Evolutionary conservation across 2,329 filamentous ascomycete genomes (phyloP).

Genomic region (Alternaria angustiovoidea): DNA sequence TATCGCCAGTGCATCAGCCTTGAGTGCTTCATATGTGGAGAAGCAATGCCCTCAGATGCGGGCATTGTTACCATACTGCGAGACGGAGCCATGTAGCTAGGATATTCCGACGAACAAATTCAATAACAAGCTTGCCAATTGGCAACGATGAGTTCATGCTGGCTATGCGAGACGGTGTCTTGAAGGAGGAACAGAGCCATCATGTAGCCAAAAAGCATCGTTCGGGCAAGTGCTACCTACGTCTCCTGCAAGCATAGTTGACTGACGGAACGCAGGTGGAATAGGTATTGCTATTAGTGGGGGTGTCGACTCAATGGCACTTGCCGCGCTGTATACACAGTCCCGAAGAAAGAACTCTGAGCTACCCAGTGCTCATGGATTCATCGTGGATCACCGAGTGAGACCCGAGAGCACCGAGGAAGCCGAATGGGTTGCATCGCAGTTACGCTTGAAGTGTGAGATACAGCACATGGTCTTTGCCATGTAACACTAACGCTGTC

Average conservation of each 20-base stretch:
- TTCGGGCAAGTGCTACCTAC: slow-evolving; percentile 23
- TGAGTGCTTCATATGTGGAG: slow-evolving; percentile 40
- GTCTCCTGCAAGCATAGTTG: neutral
- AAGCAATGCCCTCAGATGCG: slow-evolving; percentile 44
- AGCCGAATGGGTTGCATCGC: slow-evolving; percentile 59
- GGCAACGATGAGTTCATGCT: slow-evolving; percentile 36
- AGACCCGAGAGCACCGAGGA: slow-evolving; percentile 64
- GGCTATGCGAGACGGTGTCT: slow-evolving; percentile 20
- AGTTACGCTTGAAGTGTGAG: slow-evolving; percentile 57
- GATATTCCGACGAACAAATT: slow-evolving; percentile 34
- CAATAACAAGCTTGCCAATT: slow-evolving; percentile 30
- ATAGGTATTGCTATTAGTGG: slow-evolving; percentile 81
- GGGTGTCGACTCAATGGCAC: slow-evolving; percentile 96
- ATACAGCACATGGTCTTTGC: neutral
- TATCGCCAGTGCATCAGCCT: neutral
- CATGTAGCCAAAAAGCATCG: neutral
- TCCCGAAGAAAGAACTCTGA: slow-evolving; percentile 14
- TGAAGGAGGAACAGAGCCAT: slow-evolving; percentile 1
- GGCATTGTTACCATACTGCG: slow-evolving; percentile 38
- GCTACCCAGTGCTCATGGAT: slow-evolving; percentile 56
- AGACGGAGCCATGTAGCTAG: slow-evolving; percentile 17
- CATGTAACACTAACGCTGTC: slow-evolving; percentile 17
- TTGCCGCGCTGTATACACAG: slow-evolving; percentile 74
- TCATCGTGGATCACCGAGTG: slow-evolving; percentile 69
- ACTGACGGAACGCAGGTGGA: slow-evolving; percentile 9